phyloP scores from a whole-genome alignment of 257 asterid genomes.

The Solanum etuberosum region DNA sequence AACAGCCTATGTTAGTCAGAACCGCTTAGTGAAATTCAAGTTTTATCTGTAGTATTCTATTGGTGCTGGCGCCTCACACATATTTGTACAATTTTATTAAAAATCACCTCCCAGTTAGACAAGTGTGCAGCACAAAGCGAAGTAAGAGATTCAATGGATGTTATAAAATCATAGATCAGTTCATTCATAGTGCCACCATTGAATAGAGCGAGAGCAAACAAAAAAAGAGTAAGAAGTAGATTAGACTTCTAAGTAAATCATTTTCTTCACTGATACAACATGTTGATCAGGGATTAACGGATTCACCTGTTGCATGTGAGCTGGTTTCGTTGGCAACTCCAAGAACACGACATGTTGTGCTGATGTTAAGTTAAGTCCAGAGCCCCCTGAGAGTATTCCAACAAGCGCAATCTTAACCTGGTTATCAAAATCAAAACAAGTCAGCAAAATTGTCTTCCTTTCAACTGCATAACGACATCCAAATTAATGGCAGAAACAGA shows the following conservation, averaged over 20 bases:
- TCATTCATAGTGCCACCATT: background rate
- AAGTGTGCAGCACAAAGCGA: background rate
- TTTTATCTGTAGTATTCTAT: background rate
- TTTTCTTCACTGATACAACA: background rate
- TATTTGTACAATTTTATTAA: background rate
- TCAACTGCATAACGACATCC: background rate
- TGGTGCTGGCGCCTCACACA: background rate
- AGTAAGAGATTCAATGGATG: background rate
- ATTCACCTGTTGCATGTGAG: constrained; percentile 74
- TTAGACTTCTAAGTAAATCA: background rate
- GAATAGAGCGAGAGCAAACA: background rate
- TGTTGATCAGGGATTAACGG: background rate
- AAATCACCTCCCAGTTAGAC: background rate
- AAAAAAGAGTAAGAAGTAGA: background rate
- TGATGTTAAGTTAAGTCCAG: constrained; percentile 85
- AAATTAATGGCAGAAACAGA: background rate
- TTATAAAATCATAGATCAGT: background rate
- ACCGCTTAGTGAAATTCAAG: background rate
- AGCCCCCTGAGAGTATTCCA: constrained; percentile 95
- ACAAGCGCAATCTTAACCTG: constrained; percentile 87
- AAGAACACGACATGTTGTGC: constrained; percentile 86
- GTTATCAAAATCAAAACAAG: background rate
- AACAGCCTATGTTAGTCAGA: background rate
- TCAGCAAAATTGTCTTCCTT: background rate
- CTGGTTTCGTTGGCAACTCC: constrained; percentile 74